Base-by-base conservation (phyloP, 768 basidiomycete genomes). In the Crucibulum laeve region DNA sequence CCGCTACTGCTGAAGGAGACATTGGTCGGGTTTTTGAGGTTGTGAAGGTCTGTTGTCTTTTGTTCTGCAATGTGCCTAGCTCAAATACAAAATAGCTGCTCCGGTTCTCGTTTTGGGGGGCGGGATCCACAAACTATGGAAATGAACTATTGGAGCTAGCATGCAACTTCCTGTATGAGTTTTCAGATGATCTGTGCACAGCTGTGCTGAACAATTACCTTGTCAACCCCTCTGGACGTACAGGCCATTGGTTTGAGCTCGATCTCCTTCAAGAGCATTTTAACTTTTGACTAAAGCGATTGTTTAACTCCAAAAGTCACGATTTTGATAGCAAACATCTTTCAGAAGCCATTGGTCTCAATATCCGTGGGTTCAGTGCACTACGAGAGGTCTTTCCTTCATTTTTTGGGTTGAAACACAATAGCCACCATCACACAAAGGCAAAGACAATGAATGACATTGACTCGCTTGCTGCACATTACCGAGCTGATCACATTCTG, bases 121-220 rank as follows among this genome's bases (percentile, higher is more conserved):
- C 47, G 2, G 52, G 53, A 0, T 45, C 46, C 0, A 50, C 46
- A 0, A 53, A 53, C n/a, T 55, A 55, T 25, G 49, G 46, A 5
- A 53, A 53, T 18, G 54, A 53, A 23, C 46, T 55, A 0, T 49
- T 53, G 14, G 54, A 55, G 22, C 46, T 53, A 2, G 49, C 52
- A 0, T 53, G 52, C 38, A 53, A 46, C 22, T 55, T 55, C 19
- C 13, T 44, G 1, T 51, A 43, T 17, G 52, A 55, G 5, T 53
- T 15, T 15, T 40, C 53, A 5, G 39, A 40, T 1, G 44, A 26
- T 4, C 24, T 55, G 2, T 8, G 25, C 4, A 13, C 6, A 3
- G 44, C 51, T 1, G 32, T 55, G 0, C 43, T 50, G 3, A 44
- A 55, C 22, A 55, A 53, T 25, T 53, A 45, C 4, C 49, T 55